A percentile compares a stretch with the other conserved stretches of the same genome.
Conservation (phyloP, 441 rosid genomes). For the Corymbia calophylla region DNA sequence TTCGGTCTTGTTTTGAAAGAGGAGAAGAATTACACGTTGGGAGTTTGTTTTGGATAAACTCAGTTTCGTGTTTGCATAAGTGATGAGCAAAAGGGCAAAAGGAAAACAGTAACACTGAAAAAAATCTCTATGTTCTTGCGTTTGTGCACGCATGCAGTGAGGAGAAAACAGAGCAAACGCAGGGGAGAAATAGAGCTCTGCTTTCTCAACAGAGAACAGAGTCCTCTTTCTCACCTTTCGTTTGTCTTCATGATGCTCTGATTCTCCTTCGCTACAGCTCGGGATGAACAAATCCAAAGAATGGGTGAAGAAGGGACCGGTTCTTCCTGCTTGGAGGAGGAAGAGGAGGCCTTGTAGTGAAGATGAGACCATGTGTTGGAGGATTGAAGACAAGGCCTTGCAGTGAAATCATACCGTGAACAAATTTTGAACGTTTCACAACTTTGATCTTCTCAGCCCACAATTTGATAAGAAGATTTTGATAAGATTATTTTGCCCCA, state of each 20-base stretch:
- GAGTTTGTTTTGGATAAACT: not conserved
- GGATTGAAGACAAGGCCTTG: not conserved
- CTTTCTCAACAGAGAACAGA: no score
- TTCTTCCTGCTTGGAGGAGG: not conserved
- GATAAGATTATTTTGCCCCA: no score
- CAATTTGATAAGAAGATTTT: no score
- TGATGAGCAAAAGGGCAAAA: not conserved
- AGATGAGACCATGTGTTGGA: not conserved
- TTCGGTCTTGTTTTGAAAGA: not conserved
- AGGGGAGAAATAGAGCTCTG: no score
- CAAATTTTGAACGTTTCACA: no score
- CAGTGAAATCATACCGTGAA: not conserved
- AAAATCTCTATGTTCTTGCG: no score
- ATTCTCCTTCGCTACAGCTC: not conserved
- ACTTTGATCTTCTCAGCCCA: not conserved
- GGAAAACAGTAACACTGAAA: no score
- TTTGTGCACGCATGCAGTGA: no score
- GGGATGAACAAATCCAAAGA: not conserved
- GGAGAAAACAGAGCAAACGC: no score
- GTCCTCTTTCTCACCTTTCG: no score
- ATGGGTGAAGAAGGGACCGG: not conserved
- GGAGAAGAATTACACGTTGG: not conserved
- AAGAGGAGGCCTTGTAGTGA: not conserved
- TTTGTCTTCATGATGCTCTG: not conserved
- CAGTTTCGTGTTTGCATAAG: not conserved